Evolutionary conservation across 2,329 filamentous ascomycete genomes (phyloP), one percentile per base, ranked within the genome.

Genomic region (Pseudogymnoascus sp.): DNA sequence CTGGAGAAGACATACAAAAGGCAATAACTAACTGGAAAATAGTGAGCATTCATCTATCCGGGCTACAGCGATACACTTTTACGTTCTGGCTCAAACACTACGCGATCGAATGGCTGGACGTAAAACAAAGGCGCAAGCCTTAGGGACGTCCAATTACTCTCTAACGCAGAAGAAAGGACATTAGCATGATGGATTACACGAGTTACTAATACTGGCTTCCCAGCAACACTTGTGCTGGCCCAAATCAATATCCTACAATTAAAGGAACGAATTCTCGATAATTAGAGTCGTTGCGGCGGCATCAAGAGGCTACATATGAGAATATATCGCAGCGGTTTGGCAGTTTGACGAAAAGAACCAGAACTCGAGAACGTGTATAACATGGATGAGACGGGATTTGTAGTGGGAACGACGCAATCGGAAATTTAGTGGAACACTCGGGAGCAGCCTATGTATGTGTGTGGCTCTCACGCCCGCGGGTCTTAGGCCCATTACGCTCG

Each of bases 341-440:
- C 36, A 8, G 10, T 48, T 62, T 62, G 34, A 62, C 23, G 34
- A 63, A 39, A 19, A 37, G 21, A 34, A 57, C 31, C 21, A 54
- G 28, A 54, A 28, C 41, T 63, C n/a, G 7, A 57, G 10, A 39
- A 63, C 28, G 34, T 36, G 7, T 60, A 63, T 48, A 63, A 63
- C 54, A 63, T 63, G 21, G 41, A 63, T 63, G 25, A 57, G 61
- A 57, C 41, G 1, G 41, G 61, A 14, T 63, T 54, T 57, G 21
- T n/a, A 34, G 37, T 63, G 10, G 43, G 41, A 57, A 34, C 16
- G 14, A 57, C 62, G n/a, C 25, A 54, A 31, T 34, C 37, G 25
- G 23, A 62, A 62, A 54, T 13, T 16, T 7, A 51, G 16, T 48
- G 41, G 19, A 8, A 62, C 37, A 16, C 14, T 39, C 37, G 37